Evolutionary conservation across 2,329 filamentous ascomycete species (phyloP).

Genomic region (Sporothrix inflata): DNA sequence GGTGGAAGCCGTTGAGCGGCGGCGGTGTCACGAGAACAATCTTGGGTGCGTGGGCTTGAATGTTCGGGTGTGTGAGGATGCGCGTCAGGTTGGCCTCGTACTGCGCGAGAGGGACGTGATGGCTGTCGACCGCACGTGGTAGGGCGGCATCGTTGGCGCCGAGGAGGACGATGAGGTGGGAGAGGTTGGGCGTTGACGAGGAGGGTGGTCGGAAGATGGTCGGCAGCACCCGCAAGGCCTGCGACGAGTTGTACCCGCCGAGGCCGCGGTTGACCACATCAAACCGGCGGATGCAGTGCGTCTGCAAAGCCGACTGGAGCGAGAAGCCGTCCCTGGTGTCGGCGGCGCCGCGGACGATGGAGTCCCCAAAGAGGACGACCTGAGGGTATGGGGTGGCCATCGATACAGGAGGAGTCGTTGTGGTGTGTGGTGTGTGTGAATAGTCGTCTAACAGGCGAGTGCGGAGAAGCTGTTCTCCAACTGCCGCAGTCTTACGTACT

Average conservation of each 20-base stretch:
- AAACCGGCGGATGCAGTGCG: neutral
- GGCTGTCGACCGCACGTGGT: neutral
- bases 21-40: neutral
- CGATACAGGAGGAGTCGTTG: too few relatives aligned
- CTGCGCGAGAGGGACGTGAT: neutral
- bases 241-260: neutral
- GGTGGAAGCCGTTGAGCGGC: constrained; percentile 3
- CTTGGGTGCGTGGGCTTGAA: neutral
- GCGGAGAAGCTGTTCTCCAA: neutral
- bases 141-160: neutral
- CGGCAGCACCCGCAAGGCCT: neutral
- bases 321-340: neutral
- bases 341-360: neutral
- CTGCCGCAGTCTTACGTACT: neutral
- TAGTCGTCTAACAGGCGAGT: neutral
- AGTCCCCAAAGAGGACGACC: constrained; percentile 1
- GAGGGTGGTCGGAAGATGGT: neutral
- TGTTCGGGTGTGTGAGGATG: neutral
- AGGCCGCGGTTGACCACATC: neutral
- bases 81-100: neutral
- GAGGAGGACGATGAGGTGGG: neutral
- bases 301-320: neutral
- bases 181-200: neutral
- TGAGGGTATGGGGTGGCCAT: neutral
- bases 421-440: neutral